These are phyloP conservation scores for Leptomonas pyrrhocoris DNA, from an alignment of 208 protist genomes.

Conservation along the genomic window DNA sequence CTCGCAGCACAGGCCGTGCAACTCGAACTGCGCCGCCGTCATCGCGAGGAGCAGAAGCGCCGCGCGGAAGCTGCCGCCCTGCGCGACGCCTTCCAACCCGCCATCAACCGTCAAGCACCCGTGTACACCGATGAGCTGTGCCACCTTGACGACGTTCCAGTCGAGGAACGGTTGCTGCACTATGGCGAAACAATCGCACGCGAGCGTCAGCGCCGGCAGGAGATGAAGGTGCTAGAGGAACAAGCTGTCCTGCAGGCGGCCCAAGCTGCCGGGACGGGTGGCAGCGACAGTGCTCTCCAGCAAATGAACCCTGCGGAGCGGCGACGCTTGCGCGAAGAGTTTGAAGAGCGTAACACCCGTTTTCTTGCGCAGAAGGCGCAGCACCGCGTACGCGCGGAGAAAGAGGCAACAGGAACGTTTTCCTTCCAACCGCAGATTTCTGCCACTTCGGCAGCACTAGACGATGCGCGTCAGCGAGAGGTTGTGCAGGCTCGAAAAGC, in stretches of 20 bases:
- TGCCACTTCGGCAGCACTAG: slow-evolving; percentile 62
- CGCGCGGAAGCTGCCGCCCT: slow-evolving; percentile 44
- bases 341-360: slow-evolving; percentile 42
- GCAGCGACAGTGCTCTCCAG: neutral
- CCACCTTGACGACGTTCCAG: slow-evolving; percentile 40
- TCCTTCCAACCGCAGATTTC: slow-evolving; percentile 71
- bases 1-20: slow-evolving; percentile 43
- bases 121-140: slow-evolving; percentile 14
- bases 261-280: neutral
- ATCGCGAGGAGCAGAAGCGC: slow-evolving; percentile 45
- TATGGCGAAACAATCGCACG: slow-evolving; percentile 65
- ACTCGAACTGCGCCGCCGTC: slow-evolving; percentile 37
- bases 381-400: slow-evolving; percentile 33
- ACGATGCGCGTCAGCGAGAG: slow-evolving; percentile 27
- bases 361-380: slow-evolving; percentile 50
- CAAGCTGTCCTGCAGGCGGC: slow-evolving; percentile 11
- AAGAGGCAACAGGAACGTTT: slow-evolving; percentile 29
- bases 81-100: slow-evolving; percentile 54
- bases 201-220: slow-evolving; percentile 35
- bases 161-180: slow-evolving; percentile 78
- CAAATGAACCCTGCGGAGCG: slow-evolving; percentile 16
- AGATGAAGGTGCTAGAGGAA: slow-evolving; percentile 37
- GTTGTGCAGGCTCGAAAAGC: neutral
- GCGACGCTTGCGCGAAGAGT: slow-evolving; percentile 33
- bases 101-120: slow-evolving; percentile 43